phyloP scores from a whole-genome alignment of 352 stramenopile species.

The Thalassiosira pacifica region DNA sequence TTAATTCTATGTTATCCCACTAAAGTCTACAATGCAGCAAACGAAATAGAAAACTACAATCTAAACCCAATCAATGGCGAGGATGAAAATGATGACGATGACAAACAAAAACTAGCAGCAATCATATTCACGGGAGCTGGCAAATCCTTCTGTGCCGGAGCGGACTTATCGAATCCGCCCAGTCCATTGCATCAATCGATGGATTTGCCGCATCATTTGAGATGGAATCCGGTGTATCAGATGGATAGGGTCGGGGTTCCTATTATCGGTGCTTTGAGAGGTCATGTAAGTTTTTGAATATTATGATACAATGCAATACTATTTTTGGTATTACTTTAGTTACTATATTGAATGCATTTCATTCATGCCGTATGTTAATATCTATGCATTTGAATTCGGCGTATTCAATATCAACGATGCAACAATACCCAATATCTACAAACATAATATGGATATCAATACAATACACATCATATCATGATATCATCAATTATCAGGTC shows the following conservation, averaged over 20 bases:
- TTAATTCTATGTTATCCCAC: no score
- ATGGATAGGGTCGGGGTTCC: slow-evolving; percentile 57
- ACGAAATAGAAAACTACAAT: slow-evolving; percentile 54
- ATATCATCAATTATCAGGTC: slow-evolving; percentile 19
- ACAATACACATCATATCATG: not conserved
- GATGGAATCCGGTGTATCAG: slow-evolving; percentile 66
- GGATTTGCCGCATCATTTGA: slow-evolving; percentile 60
- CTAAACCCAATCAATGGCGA: not conserved
- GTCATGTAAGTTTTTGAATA: slow-evolving; percentile 52
- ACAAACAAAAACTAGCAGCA: slow-evolving; percentile 31
- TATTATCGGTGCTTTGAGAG: slow-evolving; percentile 62
- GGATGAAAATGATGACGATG: slow-evolving; percentile 25
- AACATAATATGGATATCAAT: no score
- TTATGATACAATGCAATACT: no score
- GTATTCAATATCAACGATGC: not conserved
- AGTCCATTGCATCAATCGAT: slow-evolving; percentile 61
- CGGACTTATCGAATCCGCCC: slow-evolving; percentile 65
- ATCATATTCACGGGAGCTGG: slow-evolving; percentile 67
- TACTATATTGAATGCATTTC: no score
- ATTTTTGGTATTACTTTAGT: no score
- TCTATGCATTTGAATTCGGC: not conserved
- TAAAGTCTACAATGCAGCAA: slow-evolving; percentile 42
- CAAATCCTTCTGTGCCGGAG: slow-evolving; percentile 65
- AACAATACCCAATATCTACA: no score
- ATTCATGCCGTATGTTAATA: not conserved